Conservation (phyloP, 768 basidiomycete genomes). For the Suillus americanus region DNA sequence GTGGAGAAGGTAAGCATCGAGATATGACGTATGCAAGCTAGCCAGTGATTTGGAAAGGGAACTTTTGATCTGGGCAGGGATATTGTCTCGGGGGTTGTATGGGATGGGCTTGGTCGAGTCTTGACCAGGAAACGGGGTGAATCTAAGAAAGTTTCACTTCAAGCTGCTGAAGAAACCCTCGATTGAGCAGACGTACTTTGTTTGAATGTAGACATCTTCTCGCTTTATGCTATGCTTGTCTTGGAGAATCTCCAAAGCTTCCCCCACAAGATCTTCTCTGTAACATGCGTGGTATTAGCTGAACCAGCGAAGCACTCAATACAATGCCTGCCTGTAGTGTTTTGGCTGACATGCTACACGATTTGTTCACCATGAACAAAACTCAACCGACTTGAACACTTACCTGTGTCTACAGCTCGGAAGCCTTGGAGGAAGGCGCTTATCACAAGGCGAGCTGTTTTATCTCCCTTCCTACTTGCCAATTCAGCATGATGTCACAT, state of each 20-base stretch:
- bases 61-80: slow-evolving; percentile 57
- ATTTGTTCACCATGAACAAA: slow-evolving; percentile 15
- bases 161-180: neutral
- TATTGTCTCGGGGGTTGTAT: slow-evolving; percentile 55
- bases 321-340: slow-evolving; percentile 56
- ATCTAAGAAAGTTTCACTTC: slow-evolving; percentile 41
- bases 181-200: slow-evolving; percentile 52
- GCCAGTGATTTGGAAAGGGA: slow-evolving; percentile 65
- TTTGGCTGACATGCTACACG: slow-evolving; percentile 65
- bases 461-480: slow-evolving; percentile 68
- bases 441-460: slow-evolving; percentile 65
- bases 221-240: slow-evolving; percentile 61
- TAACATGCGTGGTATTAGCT: neutral
- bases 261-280: slow-evolving; percentile 81
- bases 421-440: slow-evolving; percentile 77
- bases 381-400: slow-evolving; percentile 16
- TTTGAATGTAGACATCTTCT: slow-evolving; percentile 75
- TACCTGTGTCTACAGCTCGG: slow-evolving; percentile 81
- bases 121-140: slow-evolving; percentile 73
- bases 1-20: slow-evolving; percentile 81
- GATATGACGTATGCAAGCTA: slow-evolving; percentile 69
- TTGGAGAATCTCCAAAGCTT: slow-evolving; percentile 58
- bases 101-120: slow-evolving; percentile 70
- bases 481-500: slow-evolving; percentile 1
- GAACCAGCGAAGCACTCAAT: neutral